Base-by-base conservation (phyloP, 257 asterid species). In the Linderniella brevidens region DNA sequence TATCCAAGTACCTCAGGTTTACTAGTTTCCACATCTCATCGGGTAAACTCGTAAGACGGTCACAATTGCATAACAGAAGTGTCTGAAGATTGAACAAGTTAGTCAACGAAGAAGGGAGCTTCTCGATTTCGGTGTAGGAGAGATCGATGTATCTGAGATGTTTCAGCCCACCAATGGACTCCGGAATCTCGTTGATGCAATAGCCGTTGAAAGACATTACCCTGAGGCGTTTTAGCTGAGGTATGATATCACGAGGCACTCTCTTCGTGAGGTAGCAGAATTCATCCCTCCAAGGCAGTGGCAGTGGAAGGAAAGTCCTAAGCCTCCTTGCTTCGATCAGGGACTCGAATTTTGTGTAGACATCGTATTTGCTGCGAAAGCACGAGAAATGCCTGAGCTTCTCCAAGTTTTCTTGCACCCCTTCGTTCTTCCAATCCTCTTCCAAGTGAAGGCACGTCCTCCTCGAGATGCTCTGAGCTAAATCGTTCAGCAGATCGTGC, bases 381-480 rank as follows among this genome's bases (percentile, higher is more conserved):
- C 63, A 70, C 40, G 82, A 61, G 53, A 70, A 64, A 61, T 74
- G 69, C 11, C 56, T 77, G 39, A 64, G 57, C 57, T 58, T 64
- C 49, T 58, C 68, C 12, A 60, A 54, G 38, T 53, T 58, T 44
- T 62, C 39, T 18, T 25, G 54, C 35, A 13, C 46, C 37, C 39
- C 57, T 18, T 11, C 51, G 35, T 53, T 58, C 72, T 53, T 58
- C 72, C 64, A 67, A 12, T 59, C 63, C 54, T 70, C 73, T 58
- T 65, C 69, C 57, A 54, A 57, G 36, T 56, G 68, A 42, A 66
- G 7, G 38, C 78, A 67, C 47, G 51, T 55, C 47, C 40, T 35
- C 56, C 75, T 64, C 32, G 77, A 70, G 19, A 70, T 72, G 57
- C 72, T 55, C n/a, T 51, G 58, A 17, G 78, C 75, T 47, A 74